These are phyloP conservation scores for Kluyveromyces siamensis DNA, from an alignment of 805 yeast genomes.

Conservation along the genomic window DNA sequence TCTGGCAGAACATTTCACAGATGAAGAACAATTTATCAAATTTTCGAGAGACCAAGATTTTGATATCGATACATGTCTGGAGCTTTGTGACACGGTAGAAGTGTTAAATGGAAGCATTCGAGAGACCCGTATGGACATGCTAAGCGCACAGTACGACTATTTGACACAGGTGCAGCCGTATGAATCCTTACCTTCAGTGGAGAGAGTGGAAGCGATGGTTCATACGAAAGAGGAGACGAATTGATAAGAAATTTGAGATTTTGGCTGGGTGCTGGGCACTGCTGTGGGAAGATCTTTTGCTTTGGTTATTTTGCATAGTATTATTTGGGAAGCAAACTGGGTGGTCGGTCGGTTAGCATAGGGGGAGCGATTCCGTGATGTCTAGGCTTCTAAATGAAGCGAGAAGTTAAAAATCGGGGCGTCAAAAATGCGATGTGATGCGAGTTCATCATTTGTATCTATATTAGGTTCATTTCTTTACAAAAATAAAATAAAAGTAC, in stretches of 20 bases:
- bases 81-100: slow-evolving; percentile 8
- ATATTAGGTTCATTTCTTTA: background rate
- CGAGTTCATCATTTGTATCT: background rate
- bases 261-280: too few relatives aligned
- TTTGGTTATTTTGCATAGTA: too few relatives aligned
- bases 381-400: too few relatives aligned
- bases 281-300: too few relatives aligned
- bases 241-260: too few relatives aligned
- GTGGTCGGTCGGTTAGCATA: too few relatives aligned
- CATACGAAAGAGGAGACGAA: background rate
- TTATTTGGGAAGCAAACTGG: too few relatives aligned
- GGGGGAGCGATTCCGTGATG: too few relatives aligned
- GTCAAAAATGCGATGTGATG: background rate
- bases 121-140: slow-evolving; percentile 2
- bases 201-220: background rate
- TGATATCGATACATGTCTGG: slow-evolving; percentile 10
- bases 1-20: slow-evolving; percentile 8
- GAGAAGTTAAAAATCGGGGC: too few relatives aligned
- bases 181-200: background rate
- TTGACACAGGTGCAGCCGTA: background rate
- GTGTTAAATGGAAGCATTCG: slow-evolving; percentile 5
- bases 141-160: background rate
- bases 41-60: slow-evolving; percentile 9
- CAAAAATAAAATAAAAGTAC: background rate
- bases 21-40: slow-evolving; percentile 8